A percentile compares a stretch with the other conserved stretches of the same genome.
These are phyloP conservation scores for Carex myosuroides DNA, from an alignment of 176 grass and related monocot species.

Conservation along the genomic window DNA sequence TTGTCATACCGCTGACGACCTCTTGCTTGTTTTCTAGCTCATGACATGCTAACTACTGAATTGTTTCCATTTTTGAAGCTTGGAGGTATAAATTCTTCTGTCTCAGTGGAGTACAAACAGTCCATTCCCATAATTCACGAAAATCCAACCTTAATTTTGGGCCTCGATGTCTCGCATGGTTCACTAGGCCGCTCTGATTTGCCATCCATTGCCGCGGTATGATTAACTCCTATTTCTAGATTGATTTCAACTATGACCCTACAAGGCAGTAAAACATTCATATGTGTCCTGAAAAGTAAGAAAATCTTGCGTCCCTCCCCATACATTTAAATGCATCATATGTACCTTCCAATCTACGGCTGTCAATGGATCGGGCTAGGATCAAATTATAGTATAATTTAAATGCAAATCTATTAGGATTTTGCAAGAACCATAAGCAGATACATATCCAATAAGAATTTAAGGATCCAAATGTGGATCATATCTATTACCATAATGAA, in stretches of 20 bases:
- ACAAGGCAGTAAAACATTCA: neutral
- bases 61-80: slow-evolving; percentile 39
- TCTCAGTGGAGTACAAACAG: slow-evolving; percentile 43
- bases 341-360: neutral
- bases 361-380: too few relatives aligned
- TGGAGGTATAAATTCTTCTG: slow-evolving; percentile 70
- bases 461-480: too few relatives aligned
- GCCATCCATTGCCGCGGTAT: slow-evolving; percentile 78
- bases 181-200: slow-evolving; percentile 54
- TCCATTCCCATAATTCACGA: slow-evolving; percentile 44
- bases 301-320: neutral
- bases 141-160: slow-evolving; percentile 67
- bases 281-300: neutral
- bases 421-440: too few relatives aligned
- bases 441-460: too few relatives aligned
- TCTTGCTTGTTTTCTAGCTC: neutral
- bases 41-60: slow-evolving; percentile 24
- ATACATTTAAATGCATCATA: neutral
- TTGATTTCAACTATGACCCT: neutral
- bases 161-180: slow-evolving; percentile 86
- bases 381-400: too few relatives aligned
- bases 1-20: neutral
- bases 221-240: slow-evolving; percentile 7
- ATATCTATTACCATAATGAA: too few relatives aligned
- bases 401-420: too few relatives aligned